Evolutionary conservation across 1,284 basidiomycete genomes (phyloP).

Genomic region (Blastosporella zonata): DNA sequence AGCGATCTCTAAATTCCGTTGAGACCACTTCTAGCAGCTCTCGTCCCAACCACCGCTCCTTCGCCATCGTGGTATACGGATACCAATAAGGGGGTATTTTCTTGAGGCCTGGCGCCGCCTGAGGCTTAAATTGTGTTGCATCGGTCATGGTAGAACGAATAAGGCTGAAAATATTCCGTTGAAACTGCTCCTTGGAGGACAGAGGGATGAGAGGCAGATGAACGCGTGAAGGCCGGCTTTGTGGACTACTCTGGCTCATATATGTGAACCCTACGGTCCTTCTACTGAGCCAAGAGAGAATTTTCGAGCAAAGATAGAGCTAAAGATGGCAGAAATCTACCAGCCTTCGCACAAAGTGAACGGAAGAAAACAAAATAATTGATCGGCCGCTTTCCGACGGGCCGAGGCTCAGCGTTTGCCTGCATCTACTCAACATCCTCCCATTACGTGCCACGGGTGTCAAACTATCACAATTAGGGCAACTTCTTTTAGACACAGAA

Average conservation of each 20-base stretch:
- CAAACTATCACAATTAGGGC: not conserved
- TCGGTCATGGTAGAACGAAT: constrained; percentile 49
- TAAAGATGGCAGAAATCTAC: not conserved
- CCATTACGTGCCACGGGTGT: too few relatives aligned
- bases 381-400: not conserved
- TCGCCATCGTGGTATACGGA: constrained; percentile 88
- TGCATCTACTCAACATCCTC: not conserved
- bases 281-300: constrained; percentile 1
- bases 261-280: constrained; percentile 15
- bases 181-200: constrained; percentile 49
- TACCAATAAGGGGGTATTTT: constrained; percentile 80
- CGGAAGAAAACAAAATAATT: not conserved
- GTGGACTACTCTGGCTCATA: constrained; percentile 12
- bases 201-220: constrained; percentile 44
- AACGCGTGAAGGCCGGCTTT: constrained; percentile 28
- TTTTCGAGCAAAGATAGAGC: not conserved
- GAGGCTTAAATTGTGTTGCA: constrained; percentile 23
- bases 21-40: constrained; percentile 85
- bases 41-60: constrained; percentile 84
- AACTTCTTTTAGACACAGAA: too few relatives aligned
- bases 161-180: constrained; percentile 49
- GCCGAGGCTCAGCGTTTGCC: not conserved
- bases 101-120: constrained; percentile 48
- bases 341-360: not conserved
- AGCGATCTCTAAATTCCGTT: constrained; percentile 88